Evolutionary conservation across 2,329 filamentous ascomycete genomes (phyloP).

Genomic region (Penicillium aurantiogriseum): DNA sequence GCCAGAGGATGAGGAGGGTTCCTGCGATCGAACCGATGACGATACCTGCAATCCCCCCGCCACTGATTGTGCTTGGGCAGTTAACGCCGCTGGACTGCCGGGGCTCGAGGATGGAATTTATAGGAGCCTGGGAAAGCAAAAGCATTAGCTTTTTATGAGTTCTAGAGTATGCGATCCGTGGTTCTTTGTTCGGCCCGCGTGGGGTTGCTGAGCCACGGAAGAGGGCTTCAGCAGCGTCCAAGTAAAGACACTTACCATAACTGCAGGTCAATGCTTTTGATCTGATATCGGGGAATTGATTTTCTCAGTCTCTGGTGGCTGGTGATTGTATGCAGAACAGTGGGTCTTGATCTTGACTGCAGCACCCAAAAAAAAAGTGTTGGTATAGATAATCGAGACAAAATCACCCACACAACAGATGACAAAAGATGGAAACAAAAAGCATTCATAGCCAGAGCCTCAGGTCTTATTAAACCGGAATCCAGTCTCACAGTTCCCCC

Average conservation of each 20-base stretch:
- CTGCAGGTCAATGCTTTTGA: neutral
- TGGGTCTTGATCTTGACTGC: slow-evolving; percentile 2
- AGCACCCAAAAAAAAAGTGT: neutral
- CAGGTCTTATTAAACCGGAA: neutral
- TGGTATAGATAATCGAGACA: neutral
- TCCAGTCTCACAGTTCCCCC: neutral
- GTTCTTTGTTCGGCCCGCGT: slow-evolving; percentile 7
- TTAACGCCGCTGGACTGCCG: slow-evolving; percentile 23
- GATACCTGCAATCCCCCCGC: slow-evolving; percentile 41
- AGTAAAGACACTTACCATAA: slow-evolving; percentile 9
- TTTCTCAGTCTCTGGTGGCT: neutral
- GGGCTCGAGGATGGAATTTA: slow-evolving; percentile 14
- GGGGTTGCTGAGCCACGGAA: slow-evolving; percentile 1
- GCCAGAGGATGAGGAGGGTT: slow-evolving; percentile 38
- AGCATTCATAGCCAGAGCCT: neutral
- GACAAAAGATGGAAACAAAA: neutral
- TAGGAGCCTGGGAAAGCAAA: slow-evolving; percentile 18
- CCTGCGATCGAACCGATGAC: slow-evolving; percentile 42
- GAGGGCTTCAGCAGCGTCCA: neutral
- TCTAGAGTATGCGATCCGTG: slow-evolving; percentile 8
- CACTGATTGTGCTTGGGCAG: slow-evolving; percentile 34
- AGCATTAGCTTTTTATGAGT: neutral
- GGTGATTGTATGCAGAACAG: slow-evolving; percentile 3
- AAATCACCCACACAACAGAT: neutral
- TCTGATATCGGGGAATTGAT: neutral